phyloP scores from a whole-genome alignment of 805 yeast genomes.

The Candida nanaspora region DNA sequence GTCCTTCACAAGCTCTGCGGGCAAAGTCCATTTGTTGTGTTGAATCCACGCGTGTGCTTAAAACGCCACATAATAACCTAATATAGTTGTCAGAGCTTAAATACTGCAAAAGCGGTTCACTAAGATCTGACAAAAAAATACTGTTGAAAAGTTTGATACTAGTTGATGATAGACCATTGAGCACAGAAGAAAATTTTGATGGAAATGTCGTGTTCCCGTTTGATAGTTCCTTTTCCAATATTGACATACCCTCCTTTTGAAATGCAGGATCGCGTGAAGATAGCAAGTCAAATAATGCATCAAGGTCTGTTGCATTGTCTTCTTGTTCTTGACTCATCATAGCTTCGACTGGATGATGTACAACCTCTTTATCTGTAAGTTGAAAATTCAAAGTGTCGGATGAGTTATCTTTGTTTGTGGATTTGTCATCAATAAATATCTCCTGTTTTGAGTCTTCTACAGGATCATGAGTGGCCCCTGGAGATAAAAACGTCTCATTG shows the following conservation, averaged over 20 bases:
- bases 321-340: background rate
- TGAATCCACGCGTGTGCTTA: slow-evolving; percentile 1
- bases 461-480: too few relatives aligned
- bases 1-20: slow-evolving; percentile 4
- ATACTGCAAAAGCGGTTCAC: background rate
- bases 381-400: background rate
- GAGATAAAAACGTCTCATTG: too few relatives aligned
- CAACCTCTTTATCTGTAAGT: background rate
- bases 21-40: background rate
- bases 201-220: slow-evolving; percentile 4
- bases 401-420: background rate
- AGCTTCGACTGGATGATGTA: background rate
- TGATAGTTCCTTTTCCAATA: slow-evolving; percentile 3
- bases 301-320: slow-evolving; percentile 2
- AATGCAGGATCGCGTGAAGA: slow-evolving; percentile 17
- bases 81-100: slow-evolving; percentile 22
- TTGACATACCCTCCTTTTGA: slow-evolving; percentile 11
- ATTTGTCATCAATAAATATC: too few relatives aligned
- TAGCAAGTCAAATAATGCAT: slow-evolving; percentile 15
- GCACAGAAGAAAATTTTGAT: slow-evolving; percentile 14
- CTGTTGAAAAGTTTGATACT: slow-evolving; percentile 16
- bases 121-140: slow-evolving; percentile 4
- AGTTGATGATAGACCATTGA: slow-evolving; percentile 16
- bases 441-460: too few relatives aligned
- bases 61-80: slow-evolving; percentile 15